Evolutionary conservation across 2,329 filamentous ascomycete species (phyloP).

Genomic region (Paecilomyces sp.): DNA sequence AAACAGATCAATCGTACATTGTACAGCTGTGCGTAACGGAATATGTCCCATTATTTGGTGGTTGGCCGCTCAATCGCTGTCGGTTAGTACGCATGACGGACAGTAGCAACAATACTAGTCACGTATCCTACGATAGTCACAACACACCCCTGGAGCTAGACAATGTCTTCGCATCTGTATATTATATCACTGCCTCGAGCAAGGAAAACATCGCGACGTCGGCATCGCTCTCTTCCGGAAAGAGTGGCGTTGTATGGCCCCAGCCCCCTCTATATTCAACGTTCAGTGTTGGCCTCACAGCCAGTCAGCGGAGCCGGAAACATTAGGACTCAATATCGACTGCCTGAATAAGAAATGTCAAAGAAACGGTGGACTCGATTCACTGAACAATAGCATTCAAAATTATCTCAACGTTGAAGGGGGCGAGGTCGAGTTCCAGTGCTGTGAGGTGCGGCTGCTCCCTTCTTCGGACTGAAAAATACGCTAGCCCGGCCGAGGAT

Average conservation of each 20-base stretch:
- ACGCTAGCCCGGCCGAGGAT: slow-evolving; percentile 15
- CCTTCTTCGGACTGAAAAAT: slow-evolving; percentile 25
- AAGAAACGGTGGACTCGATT: not conserved
- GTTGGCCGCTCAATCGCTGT: not conserved
- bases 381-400: not conserved
- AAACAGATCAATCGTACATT: not conserved
- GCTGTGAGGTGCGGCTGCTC: slow-evolving; percentile 6
- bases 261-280: not conserved
- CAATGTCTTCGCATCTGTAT: not conserved
- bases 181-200: not conserved
- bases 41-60: not conserved
- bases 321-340: not conserved
- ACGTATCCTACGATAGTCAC: not conserved
- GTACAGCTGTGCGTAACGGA: not conserved
- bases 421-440: not conserved
- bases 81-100: not conserved
- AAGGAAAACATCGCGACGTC: not conserved
- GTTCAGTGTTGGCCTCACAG: not conserved
- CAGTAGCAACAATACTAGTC: not conserved
- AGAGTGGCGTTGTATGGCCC: not conserved
- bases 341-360: not conserved
- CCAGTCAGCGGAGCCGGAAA: not conserved
- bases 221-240: not conserved
- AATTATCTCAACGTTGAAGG: not conserved
- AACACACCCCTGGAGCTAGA: not conserved